Percentiles rank a stretch among this genome's conserved stretches.
These are phyloP conservation scores for Pseudisothecium myosuroides DNA, from an alignment of 225 moss, liverwort and hornwort species.

Conservation along the genomic window DNA sequence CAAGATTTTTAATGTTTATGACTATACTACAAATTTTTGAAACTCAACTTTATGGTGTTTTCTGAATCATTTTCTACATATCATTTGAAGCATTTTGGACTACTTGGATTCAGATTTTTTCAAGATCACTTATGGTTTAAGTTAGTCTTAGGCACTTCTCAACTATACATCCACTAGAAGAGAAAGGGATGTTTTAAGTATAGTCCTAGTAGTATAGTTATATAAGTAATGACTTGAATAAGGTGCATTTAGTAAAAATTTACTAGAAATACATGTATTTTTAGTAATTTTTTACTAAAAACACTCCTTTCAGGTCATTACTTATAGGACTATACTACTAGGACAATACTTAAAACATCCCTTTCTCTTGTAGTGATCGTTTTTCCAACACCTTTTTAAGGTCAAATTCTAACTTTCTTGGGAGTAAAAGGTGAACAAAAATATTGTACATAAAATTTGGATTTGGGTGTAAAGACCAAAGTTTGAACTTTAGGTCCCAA, in stretches of 20 bases:
- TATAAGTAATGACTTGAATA: too few relatives aligned
- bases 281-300: too few relatives aligned
- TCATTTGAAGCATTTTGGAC: neutral
- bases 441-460: neutral
- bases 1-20: neutral
- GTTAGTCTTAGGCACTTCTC: neutral
- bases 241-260: too few relatives aligned
- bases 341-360: too few relatives aligned
- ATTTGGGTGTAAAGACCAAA: fast-evolving
- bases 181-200: too few relatives aligned
- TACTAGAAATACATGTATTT: too few relatives aligned
- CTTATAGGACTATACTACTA: too few relatives aligned
- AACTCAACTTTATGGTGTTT: neutral
- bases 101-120: neutral
- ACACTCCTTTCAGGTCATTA: too few relatives aligned
- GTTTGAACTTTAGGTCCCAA: neutral
- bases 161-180: too few relatives aligned
- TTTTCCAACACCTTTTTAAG: neutral
- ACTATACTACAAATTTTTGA: neutral
- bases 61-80: neutral
- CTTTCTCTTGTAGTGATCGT: too few relatives aligned
- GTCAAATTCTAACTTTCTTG: neutral
- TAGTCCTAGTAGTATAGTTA: too few relatives aligned
- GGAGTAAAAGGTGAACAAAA: neutral
- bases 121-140: fast-evolving